Percentiles rank a stretch among this genome's conserved stretches.
phyloP scores from a whole-genome alignment of 768 basidiomycete species.

The Gymnopilus junonius region DNA sequence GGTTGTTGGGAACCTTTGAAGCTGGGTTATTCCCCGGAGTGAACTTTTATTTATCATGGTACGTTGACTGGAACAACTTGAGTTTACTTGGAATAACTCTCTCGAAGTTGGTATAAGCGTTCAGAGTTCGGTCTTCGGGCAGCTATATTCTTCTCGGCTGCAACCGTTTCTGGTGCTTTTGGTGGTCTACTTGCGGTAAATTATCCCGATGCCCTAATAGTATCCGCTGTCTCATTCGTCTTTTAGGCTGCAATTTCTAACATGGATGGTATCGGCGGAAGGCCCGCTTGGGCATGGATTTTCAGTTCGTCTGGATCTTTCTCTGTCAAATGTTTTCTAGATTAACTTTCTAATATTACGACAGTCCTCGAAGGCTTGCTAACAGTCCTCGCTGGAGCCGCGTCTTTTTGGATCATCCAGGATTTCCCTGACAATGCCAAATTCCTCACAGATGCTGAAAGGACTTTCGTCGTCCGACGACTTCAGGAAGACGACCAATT shows the following conservation, averaged over 20 bases:
- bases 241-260: conserved; percentile 65
- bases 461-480: conserved; percentile 65
- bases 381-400: conserved; percentile 66
- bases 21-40: conserved; percentile 70
- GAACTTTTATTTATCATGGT: conserved; percentile 78
- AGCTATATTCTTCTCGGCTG: conserved; percentile 77
- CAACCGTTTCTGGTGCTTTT: conserved; percentile 83
- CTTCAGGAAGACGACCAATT: conserved; percentile 72
- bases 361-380: conserved; percentile 65
- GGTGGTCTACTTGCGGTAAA: conserved; percentile 73
- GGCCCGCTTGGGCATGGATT: conserved; percentile 73
- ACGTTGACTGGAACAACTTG: background rate
- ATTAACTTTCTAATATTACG: background rate
- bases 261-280: conserved; percentile 72
- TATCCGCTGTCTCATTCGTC: background rate
- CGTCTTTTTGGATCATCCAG: conserved; percentile 79
- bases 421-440: conserved; percentile 85
- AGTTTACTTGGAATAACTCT: background rate
- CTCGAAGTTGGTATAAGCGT: conserved; percentile 57
- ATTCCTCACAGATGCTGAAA: conserved; percentile 74
- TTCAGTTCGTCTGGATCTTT: conserved; percentile 47
- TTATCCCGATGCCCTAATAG: background rate
- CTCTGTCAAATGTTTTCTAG: background rate
- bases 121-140: conserved; percentile 74
- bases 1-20: conserved; percentile 76